Percentiles rank a stretch among this genome's conserved stretches.
Conservation (phyloP, 768 basidiomycete species). For the Inosperma sp. region DNA sequence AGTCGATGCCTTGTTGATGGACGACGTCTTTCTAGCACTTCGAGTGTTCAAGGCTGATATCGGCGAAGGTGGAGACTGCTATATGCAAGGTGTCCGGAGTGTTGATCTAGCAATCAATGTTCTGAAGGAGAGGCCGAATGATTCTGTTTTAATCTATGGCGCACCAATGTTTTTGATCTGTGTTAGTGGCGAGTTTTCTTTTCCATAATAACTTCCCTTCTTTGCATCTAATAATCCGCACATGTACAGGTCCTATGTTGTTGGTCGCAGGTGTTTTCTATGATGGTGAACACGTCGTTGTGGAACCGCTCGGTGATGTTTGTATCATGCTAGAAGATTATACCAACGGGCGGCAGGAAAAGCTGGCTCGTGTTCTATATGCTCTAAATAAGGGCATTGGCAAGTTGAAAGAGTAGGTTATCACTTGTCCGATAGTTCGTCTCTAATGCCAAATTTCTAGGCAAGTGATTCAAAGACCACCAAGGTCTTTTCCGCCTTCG, state of each 20-base stretch:
- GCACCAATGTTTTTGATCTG: slow-evolving; percentile 2
- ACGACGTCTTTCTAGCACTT: background rate
- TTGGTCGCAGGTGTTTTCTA: background rate
- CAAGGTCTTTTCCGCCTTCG: no score
- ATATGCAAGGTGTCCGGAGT: background rate
- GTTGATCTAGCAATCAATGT: no score
- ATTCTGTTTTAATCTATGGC: background rate
- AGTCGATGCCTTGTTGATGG: background rate
- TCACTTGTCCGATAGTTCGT: no score
- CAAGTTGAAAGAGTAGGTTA: no score
- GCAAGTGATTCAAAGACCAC: no score
- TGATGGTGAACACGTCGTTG: background rate
- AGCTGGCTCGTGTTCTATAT: no score
- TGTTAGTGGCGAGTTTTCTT: background rate
- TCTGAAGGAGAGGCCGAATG: no score
- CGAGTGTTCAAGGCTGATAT: background rate
- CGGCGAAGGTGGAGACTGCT: background rate
- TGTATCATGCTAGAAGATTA: background rate
- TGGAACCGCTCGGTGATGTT: background rate
- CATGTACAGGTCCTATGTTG: background rate
- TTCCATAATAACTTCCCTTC: background rate
- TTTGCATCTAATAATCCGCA: background rate
- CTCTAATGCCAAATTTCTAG: no score
- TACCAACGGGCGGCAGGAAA: background rate
- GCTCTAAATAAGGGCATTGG: no score